These are phyloP conservation scores for Solanum medicagineum DNA, from an alignment of 257 asterid genomes.

Conservation along the genomic window DNA sequence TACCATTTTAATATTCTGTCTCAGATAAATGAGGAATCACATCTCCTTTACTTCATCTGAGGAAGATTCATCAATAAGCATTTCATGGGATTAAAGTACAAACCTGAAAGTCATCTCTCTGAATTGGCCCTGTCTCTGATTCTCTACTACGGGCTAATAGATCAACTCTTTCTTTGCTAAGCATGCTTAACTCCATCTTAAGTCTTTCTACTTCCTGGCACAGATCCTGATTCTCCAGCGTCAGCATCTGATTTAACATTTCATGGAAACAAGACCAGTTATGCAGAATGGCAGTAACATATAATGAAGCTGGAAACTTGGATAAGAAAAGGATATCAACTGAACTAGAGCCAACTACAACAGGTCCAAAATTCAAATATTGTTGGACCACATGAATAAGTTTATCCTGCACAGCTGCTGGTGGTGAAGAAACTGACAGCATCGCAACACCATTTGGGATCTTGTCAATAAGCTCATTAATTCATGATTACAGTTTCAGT, in stretches of 20 bases:
- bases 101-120: constrained; percentile 33
- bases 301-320: not conserved
- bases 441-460: not conserved
- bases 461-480: not conserved
- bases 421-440: not conserved
- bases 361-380: not conserved
- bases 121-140: constrained; percentile 16
- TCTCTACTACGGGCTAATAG: constrained; percentile 24
- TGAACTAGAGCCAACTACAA: not conserved
- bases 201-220: constrained; percentile 31
- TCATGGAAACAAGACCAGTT: constrained; percentile 8
- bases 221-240: constrained; percentile 9
- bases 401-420: not conserved
- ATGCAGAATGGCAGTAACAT: not conserved
- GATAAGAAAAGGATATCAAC: not conserved
- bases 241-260: constrained; percentile 12
- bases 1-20: not conserved
- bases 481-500: not conserved
- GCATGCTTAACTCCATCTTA: constrained; percentile 33
- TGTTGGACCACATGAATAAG: not conserved
- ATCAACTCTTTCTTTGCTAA: constrained; percentile 36
- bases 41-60: not conserved
- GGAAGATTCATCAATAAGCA: not conserved
- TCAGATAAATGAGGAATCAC: not conserved
- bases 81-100: not conserved